Base-by-base conservation (phyloP, 352 stramenopile genomes). In the Pythium periplocum region DNA sequence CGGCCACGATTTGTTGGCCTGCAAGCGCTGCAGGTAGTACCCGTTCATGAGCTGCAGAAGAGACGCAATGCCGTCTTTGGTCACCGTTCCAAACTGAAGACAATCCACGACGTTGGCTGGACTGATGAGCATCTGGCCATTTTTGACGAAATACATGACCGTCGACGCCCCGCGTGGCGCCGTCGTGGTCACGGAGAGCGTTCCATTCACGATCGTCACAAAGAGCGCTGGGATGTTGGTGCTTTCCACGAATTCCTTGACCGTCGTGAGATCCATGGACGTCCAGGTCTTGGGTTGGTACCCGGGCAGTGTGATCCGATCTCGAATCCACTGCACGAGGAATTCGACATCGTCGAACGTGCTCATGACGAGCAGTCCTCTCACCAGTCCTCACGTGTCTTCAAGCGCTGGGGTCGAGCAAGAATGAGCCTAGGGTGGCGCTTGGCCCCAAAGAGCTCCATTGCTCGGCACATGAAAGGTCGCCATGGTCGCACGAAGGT, bases 61-160 rank as follows among this genome's bases (percentile, higher is more conserved):
- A 39, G 85, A 93, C 41, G 73, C 69, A 54, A 90, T 90, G 30
- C 72, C 79, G 48, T 95, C 83, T 44, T 81, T 84, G 36, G 81
- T 69, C 6, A 93, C 81, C 0, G 85, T 91, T 7, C 85, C 83
- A 50, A 73, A 93, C 69, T 93, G 85, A 50, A 93, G 59, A 36
- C 61, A 59, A 35, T 85, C 63, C 45, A 69, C 63, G 38, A 89
- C 68, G 33, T 80, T 92, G 38, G 40, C 53, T 0, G 84, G 79
- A 1, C 75, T 86, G 33, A 95, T 65, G 35, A 75, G 36, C 10
- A 83, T 68, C 46, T 89, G 76, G 1, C 80, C 84, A 53, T 93
- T 93, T 67, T 95, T 95, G 53, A 95, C 82, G 62, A 93, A 95
- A 66, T 93, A 95, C 83, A 93, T 90, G 57, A 93, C 68, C 30